Percentiles rank a stretch among this genome's conserved stretches.
Conservation (phyloP, 371 early-diverging fungal genomes). For the Mortierella sp. region DNA sequence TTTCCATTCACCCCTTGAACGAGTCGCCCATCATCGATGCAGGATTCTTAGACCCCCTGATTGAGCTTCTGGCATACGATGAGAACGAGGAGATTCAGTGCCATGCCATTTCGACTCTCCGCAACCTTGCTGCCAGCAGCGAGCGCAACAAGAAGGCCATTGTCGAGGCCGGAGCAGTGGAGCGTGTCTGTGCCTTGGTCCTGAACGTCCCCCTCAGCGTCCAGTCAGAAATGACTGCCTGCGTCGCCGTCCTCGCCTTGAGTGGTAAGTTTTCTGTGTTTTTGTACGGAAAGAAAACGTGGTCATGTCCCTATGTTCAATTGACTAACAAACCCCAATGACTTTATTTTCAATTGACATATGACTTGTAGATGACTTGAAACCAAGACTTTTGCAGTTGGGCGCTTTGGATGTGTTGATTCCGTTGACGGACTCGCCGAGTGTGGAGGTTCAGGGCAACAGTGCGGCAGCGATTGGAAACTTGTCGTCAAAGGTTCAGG, state of each 20-base stretch:
- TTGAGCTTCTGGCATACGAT: conserved; percentile 77
- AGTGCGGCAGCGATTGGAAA: conserved; percentile 90
- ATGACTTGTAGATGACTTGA: conserved; percentile 73
- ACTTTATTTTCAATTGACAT: not conserved
- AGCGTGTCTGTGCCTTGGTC: conserved; percentile 77
- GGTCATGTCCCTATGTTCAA: too few relatives aligned
- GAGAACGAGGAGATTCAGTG: conserved; percentile 90
- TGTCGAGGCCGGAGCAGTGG: conserved; percentile 85
- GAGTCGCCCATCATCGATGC: conserved; percentile 89
- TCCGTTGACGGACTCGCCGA: conserved; percentile 73
- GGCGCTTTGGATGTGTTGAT: conserved; percentile 79
- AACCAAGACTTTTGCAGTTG: conserved; percentile 74
- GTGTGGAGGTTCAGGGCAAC: conserved; percentile 87
- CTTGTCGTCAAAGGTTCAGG: conserved; percentile 78
- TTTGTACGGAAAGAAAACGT: too few relatives aligned
- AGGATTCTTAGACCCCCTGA: conserved; percentile 83
- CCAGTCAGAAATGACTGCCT: conserved; percentile 90
- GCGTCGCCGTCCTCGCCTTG: conserved; percentile 84
- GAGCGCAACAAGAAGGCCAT: conserved; percentile 85
- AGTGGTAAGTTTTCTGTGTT: not conserved
- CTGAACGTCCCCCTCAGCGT: conserved; percentile 73
- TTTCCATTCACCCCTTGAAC: conserved; percentile 91
- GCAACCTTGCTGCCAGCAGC: conserved; percentile 89
- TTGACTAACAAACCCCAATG: not conserved
- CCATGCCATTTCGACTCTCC: conserved; percentile 88